Base-by-base conservation (phyloP, 306 rosid genomes). In the Glycine soja region DNA sequence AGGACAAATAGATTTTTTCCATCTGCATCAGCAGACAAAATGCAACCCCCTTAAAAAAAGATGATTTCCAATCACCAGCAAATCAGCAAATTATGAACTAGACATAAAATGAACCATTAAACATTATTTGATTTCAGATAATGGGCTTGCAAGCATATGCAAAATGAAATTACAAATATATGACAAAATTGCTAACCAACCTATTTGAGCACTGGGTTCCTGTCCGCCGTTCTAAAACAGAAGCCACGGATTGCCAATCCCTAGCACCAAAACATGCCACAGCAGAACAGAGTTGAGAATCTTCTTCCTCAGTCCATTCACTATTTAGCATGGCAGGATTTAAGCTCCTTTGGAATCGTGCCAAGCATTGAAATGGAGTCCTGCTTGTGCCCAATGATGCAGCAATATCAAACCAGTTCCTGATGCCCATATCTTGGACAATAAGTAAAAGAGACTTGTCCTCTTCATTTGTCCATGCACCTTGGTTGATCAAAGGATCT, bases 181-280 rank as follows among this genome's bases (percentile, higher is more conserved):
- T 11, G 3, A 54, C 6, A 43, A 40, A 40, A 77, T 42, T 43
- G 87, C 38, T 64, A 84, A 89, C 94, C 46, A 75, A 95, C 98
- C 99, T 95, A 80, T 95, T 93, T 78, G 99, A 93, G 93, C 99
- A 95, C 69, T 95, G 99, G 80, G 95, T n/a, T 56, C 99, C 98
- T 0, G 97, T 78, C 70, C 97, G 87, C 83, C 98, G 91, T 66
- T 91, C 97, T 89, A 95, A 82, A 65, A 85, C 80, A 84, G 97
- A 88, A 74, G 99, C 99, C 10, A 95, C 92, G 72, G 88, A 76
- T 81, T 95, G 99, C 99, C 99, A 93, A 82, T 95, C 58, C 8
- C 86, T 53, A 80, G 77, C 87, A 24, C 99, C 99, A 85, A 76
- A 85, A 65, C 46, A 14, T 58, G 84, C 93, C 74, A 93, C 93